phyloP scores from a whole-genome alignment of 257 asterid species.

The Solanum chmielewskii region DNA sequence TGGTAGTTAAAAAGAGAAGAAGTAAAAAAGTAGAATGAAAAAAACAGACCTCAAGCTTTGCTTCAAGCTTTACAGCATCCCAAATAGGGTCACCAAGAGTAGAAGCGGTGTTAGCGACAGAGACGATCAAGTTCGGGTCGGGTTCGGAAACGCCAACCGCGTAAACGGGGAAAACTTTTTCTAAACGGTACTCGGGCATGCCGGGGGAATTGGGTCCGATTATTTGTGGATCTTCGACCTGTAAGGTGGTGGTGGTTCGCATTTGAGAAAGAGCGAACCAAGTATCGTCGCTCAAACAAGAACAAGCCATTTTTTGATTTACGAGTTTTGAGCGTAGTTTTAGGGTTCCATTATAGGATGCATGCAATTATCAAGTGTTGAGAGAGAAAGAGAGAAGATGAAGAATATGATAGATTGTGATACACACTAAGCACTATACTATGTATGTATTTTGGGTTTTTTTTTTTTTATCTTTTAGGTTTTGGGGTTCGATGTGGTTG shows the following conservation, averaged over 20 bases:
- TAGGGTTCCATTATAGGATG: not conserved
- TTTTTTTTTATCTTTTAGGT: not conserved
- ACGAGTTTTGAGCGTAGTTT: not conserved
- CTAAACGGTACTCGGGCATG: constrained; percentile 4
- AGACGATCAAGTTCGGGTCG: constrained; percentile 25
- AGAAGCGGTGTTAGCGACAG: constrained; percentile 23
- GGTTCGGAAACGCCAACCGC: constrained; percentile 32
- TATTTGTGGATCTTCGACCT: not conserved
- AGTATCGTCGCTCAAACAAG: constrained; percentile 14
- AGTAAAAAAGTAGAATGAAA: not conserved
- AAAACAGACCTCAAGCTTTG: constrained; percentile 23
- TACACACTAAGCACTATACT: not conserved
- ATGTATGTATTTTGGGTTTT: not conserved
- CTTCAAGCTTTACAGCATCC: constrained; percentile 28
- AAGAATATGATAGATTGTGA: not conserved
- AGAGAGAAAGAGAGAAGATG: not conserved
- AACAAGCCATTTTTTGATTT: constrained; percentile 15
- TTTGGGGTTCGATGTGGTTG: not conserved
- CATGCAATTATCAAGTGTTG: not conserved
- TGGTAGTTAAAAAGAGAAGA: not conserved
- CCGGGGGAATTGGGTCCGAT: not conserved
- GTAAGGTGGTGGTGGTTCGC: not conserved
- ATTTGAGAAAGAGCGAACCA: constrained; percentile 12
- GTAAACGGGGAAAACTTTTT: constrained; percentile 34
- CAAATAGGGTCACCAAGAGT: constrained; percentile 37